Evolutionary conservation across 73 alveolate species (phyloP).

Genomic region (Paramecium bursaria): DNA sequence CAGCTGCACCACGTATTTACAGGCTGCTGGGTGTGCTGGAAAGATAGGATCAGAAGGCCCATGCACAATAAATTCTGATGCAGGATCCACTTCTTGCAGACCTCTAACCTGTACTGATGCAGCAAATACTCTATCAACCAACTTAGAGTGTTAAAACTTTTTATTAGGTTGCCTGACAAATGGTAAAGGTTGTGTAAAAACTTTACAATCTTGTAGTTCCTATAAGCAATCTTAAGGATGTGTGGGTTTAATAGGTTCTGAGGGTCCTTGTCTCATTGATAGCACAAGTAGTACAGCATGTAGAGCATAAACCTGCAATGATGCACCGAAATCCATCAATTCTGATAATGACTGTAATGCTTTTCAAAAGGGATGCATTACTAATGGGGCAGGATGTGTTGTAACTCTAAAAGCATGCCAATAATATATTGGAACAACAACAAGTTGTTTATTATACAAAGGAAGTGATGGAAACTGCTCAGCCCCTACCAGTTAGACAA

Average conservation of each 20-base stretch:
- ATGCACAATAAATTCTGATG: not conserved
- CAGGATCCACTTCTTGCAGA: conserved; percentile 1
- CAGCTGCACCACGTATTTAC: too few species aligned
- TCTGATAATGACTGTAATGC: conserved; percentile 17
- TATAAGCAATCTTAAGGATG: conserved; percentile 18
- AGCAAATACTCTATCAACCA: conserved; percentile 16
- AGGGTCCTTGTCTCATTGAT: conserved; percentile 24
- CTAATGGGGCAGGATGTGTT: conserved; percentile 44
- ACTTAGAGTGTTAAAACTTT: conserved; percentile 1
- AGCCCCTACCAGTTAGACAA: too few species aligned
- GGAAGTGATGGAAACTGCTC: conserved; percentile 49
- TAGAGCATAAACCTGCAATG: conserved; percentile 23
- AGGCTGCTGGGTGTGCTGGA: too few species aligned
- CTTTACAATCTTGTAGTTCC: not conserved
- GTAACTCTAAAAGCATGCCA: not conserved
- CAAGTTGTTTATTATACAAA: not conserved
- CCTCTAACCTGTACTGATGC: conserved; percentile 35
- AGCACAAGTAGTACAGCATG: conserved; percentile 9
- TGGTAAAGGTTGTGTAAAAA: conserved; percentile 41
- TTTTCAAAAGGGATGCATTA: not conserved
- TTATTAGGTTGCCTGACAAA: not conserved
- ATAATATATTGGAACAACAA: conserved; percentile 14
- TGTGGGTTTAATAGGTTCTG: conserved; percentile 34
- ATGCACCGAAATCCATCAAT: not conserved
- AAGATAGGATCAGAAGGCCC: conserved; percentile 33